Evolutionary conservation across 352 stramenopile species (phyloP), one percentile per base, ranked within the genome.

Genomic region (Peronospora farinosa): DNA sequence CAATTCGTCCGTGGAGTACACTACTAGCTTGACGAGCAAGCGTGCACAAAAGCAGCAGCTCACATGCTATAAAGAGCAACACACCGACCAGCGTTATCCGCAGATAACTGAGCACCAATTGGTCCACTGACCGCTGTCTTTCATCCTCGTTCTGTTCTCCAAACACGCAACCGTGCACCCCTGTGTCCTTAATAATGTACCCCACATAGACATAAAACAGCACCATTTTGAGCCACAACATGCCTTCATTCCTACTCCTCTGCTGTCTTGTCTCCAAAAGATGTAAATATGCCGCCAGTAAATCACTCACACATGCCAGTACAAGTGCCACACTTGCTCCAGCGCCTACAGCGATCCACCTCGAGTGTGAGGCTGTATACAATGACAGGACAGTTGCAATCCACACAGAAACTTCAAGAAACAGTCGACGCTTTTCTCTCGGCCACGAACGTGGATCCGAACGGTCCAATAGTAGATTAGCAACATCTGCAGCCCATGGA

Each of bases 351-450:
- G 77, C 71, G 15, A 88, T 40, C 52, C 61, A 64, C 2, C 50
- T 54, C 27, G 62, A 81, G 39, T 78, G 74, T 35, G 67, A 80
- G 5, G 60, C 50, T 38, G 57, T 81, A 60, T 88, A 92, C 45
- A 81, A 77, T 41, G 70, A 85, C 63, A 78, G 64, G 7, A 92
- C 75, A 9, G 69, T 72, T 12, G 71, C 73, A 46, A 88, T 76
- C 78, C 78, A 92, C 9, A 69, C 84, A 47, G 67, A 90, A 13
- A 79, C 63, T 39, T 92, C 78, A 5, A 92, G 42, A 21, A 90
- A 71, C 30, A 84, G 59, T 16, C 77, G 63, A n/a, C 74, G 47
- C 37, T 69, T 69, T 40, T 87, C 77, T 37, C 63, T 41, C 7
- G 64, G 48, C 74, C 77, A 86, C 13, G 65, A 63, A 13, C 75